These are phyloP conservation scores for Biancaea sappan DNA, from an alignment of 306 rosid genomes.

Conservation along the genomic window DNA sequence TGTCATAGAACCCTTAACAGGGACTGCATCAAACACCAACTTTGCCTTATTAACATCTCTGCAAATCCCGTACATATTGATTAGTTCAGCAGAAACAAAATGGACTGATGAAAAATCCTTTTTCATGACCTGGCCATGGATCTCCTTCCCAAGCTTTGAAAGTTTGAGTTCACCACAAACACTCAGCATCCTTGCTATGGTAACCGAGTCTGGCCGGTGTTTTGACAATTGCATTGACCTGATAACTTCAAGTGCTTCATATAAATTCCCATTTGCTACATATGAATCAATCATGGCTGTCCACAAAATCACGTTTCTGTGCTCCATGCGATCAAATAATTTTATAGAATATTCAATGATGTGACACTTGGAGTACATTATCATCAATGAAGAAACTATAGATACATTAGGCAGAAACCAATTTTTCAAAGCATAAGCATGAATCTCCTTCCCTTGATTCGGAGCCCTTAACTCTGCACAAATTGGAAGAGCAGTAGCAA, in stretches of 20 bases:
- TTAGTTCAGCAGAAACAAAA: conserved; percentile 65
- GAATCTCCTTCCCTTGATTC: conserved; percentile 72
- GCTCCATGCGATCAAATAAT: conserved; percentile 56
- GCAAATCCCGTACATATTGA: conserved; percentile 67
- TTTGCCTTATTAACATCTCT: conserved; percentile 55
- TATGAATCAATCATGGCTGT: conserved; percentile 80
- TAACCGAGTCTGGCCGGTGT: conserved; percentile 70
- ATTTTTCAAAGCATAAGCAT: conserved; percentile 73
- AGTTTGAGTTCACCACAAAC: conserved; percentile 55
- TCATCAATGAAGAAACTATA: conserved; percentile 66
- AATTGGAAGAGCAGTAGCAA: conserved; percentile 74
- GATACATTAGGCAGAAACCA: conserved; percentile 74
- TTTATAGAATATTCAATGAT: conserved; percentile 54
- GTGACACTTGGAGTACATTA: conserved; percentile 75
- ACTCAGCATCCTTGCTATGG: conserved; percentile 61
- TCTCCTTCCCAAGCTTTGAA: conserved; percentile 72
- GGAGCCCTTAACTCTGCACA: conserved; percentile 75
- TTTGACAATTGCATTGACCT: conserved; percentile 70
- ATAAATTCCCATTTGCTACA: conserved; percentile 44
- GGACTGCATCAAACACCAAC: conserved; percentile 53
- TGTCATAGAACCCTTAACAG: conserved; percentile 75
- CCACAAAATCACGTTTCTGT: conserved; percentile 71
- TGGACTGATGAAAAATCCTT: conserved; percentile 50
- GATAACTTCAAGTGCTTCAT: conserved; percentile 58
- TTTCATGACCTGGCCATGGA: conserved; percentile 73